Conservation (phyloP, 202 grass and related monocot genomes). For the Zizania palustris region DNA sequence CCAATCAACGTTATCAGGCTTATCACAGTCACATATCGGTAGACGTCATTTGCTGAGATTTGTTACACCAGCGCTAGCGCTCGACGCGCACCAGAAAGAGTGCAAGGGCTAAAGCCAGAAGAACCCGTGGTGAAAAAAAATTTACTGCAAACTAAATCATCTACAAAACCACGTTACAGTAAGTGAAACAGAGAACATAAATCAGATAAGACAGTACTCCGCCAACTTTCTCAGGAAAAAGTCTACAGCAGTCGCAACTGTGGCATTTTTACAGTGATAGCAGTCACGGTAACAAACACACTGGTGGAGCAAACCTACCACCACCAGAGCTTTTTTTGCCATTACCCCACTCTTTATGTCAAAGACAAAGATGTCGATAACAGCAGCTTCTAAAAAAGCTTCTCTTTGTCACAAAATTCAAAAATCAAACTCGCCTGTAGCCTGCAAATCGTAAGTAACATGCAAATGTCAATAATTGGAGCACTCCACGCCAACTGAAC, state of each 20-base stretch:
- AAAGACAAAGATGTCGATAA: conserved; percentile 52
- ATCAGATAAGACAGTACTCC: conserved; percentile 32
- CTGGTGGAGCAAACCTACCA: conserved; percentile 35
- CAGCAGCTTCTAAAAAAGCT: conserved; percentile 59
- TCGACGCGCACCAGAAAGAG: too few species aligned
- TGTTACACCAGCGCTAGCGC: too few species aligned
- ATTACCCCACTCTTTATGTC: conserved; percentile 57
- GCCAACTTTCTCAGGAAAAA: conserved; percentile 41
- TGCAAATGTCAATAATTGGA: conserved; percentile 27
- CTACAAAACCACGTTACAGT: neutral
- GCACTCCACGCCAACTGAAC: neutral
- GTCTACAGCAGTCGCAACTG: conserved; percentile 39
- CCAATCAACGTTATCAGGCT: too few species aligned
- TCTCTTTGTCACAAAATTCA: conserved; percentile 56
- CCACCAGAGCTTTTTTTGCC: conserved; percentile 20
- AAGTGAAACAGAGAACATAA: conserved; percentile 28
- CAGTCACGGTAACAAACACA: conserved; percentile 39
- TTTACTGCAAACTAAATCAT: neutral
- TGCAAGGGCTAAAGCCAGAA: too few species aligned
- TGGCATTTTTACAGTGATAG: conserved; percentile 54
- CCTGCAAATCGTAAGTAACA: conserved; percentile 54
- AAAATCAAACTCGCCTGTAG: conserved; percentile 91
- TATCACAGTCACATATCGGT: too few species aligned
- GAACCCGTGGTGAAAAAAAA: neutral
- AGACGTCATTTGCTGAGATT: too few species aligned